phyloP scores from a whole-genome alignment of 139 green algal genomes.

The Chlorella sp. region DNA sequence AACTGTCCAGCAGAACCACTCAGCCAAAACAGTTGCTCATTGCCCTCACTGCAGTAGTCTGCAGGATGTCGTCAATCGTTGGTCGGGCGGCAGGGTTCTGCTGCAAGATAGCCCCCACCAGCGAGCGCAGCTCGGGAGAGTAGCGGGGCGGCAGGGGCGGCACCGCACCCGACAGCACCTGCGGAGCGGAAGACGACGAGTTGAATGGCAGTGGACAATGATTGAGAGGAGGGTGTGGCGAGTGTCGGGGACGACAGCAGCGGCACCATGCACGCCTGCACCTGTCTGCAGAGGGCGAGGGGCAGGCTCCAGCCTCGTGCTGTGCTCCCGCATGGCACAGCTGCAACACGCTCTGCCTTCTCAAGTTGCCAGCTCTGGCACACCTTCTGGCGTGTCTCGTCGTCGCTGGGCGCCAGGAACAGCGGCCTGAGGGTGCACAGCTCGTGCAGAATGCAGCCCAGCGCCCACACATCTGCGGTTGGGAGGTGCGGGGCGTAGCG shows the following conservation, averaged over 20 bases:
- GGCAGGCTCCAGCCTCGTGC: too few species aligned
- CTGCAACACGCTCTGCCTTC: too few species aligned
- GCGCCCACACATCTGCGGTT: constrained; percentile 2
- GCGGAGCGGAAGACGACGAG: too few species aligned
- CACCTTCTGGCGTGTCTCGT: neutral
- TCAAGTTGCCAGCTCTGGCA: neutral
- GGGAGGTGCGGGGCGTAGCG: neutral
- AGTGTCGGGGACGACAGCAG: neutral
- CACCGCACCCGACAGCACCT: constrained; percentile 12
- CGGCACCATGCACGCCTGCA: neutral
- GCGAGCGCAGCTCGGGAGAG: neutral
- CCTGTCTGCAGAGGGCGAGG: too few species aligned
- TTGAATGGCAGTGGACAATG: too few species aligned
- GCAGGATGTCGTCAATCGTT: constrained; percentile 16
- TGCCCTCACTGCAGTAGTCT: neutral
- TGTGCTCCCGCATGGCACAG: too few species aligned
- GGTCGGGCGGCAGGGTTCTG: neutral
- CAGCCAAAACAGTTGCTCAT: too few species aligned
- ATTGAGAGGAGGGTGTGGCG: too few species aligned
- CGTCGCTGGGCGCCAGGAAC: neutral
- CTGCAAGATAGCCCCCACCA: constrained; percentile 7
- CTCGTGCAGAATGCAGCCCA: constrained; percentile 91
- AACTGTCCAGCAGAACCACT: too few species aligned
- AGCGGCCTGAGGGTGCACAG: constrained; percentile 48
- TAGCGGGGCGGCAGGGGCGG: constrained; percentile 6